phyloP scores from a whole-genome alignment of 1,139 yeast species.

The Citeromyces hawaiiensis region DNA sequence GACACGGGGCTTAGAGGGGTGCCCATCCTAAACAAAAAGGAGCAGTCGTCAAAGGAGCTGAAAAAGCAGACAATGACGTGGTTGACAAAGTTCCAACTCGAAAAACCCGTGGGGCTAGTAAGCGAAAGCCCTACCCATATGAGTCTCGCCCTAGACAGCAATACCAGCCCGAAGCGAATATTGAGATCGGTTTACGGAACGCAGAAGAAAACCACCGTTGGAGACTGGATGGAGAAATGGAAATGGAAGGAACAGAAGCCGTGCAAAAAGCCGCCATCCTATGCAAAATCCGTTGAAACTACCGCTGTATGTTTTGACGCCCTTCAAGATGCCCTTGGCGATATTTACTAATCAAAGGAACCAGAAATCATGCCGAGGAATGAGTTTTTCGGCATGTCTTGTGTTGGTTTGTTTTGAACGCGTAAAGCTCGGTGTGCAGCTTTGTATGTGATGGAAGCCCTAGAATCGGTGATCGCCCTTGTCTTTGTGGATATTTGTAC shows the following conservation, averaged over 20 bases:
- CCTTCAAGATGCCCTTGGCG: neutral
- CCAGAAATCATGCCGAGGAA: neutral
- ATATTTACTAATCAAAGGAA: neutral
- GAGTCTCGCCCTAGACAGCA: neutral
- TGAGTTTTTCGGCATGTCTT: neutral
- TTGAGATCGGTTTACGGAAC: neutral
- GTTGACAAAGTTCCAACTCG: conserved; percentile 6
- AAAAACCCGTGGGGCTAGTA: neutral
- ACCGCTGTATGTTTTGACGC: neutral
- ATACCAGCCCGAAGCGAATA: conserved; percentile 2
- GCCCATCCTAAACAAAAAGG: neutral
- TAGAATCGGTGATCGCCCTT: neutral
- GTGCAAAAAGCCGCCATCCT: neutral
- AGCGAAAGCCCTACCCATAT: conserved; percentile 1
- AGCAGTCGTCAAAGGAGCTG: conserved; percentile 7
- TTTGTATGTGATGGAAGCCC: conserved; percentile 1
- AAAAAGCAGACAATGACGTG: conserved; percentile 17
- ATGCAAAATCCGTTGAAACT: neutral
- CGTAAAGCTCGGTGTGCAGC: neutral
- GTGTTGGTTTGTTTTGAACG: neutral
- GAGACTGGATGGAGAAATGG: neutral
- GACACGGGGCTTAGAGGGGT: conserved; percentile 12
- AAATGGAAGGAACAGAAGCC: conserved; percentile 1
- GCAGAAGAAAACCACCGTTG: neutral
- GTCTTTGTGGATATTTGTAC: neutral